A percentile compares a stretch with the other conserved stretches of the same genome.
These are phyloP conservation scores for Phaeophleospora eucalypticola DNA, from an alignment of 2,329 filamentous ascomycete genomes.

Conservation along the genomic window DNA sequence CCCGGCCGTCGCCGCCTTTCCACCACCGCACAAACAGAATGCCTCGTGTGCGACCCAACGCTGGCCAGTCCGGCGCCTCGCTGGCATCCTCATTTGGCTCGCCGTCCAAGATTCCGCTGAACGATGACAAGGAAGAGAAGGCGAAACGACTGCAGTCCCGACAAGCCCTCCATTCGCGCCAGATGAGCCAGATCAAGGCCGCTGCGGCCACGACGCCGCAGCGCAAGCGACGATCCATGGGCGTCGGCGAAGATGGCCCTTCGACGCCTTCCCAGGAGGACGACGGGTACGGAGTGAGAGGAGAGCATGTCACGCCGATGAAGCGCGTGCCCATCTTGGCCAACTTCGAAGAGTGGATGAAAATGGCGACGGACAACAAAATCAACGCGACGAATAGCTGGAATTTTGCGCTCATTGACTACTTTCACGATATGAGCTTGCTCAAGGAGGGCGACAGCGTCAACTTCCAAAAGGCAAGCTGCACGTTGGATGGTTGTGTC, in stretches of 20 bases:
- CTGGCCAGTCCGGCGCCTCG: slow-evolving; percentile 45
- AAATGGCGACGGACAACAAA: slow-evolving; percentile 96
- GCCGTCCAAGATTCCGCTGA: slow-evolving; percentile 72
- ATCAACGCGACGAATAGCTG: slow-evolving; percentile 98
- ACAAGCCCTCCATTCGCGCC: slow-evolving; percentile 81
- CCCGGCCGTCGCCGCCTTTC: not conserved
- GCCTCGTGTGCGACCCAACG: slow-evolving; percentile 40
- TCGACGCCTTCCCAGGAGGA: slow-evolving; percentile 53
- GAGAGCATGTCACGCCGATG: slow-evolving; percentile 83
- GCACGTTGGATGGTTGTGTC: slow-evolving; percentile 93
- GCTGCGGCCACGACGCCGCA: slow-evolving; percentile 61
- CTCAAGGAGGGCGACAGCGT: slow-evolving; percentile 94
- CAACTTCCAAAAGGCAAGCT: slow-evolving; percentile 98
- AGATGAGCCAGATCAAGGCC: slow-evolving; percentile 86
- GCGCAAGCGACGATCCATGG: slow-evolving; percentile 44
- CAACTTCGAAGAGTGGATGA: slow-evolving; percentile 99
- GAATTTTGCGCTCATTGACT: slow-evolving; percentile 99
- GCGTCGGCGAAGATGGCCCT: slow-evolving; percentile 41
- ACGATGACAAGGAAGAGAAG: slow-evolving; percentile 92
- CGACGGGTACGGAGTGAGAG: slow-evolving; percentile 55
- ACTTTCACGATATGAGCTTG: slow-evolving; percentile 98
- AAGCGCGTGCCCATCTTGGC: slow-evolving; percentile 92
- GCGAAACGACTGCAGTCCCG: slow-evolving; percentile 81
- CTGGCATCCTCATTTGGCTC: slow-evolving; percentile 36
- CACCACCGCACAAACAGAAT: slow-evolving; percentile 20